These are phyloP conservation scores for Pinus tabuliformis DNA, from an alignment of 75 land plant genomes.

Conservation along the genomic window DNA sequence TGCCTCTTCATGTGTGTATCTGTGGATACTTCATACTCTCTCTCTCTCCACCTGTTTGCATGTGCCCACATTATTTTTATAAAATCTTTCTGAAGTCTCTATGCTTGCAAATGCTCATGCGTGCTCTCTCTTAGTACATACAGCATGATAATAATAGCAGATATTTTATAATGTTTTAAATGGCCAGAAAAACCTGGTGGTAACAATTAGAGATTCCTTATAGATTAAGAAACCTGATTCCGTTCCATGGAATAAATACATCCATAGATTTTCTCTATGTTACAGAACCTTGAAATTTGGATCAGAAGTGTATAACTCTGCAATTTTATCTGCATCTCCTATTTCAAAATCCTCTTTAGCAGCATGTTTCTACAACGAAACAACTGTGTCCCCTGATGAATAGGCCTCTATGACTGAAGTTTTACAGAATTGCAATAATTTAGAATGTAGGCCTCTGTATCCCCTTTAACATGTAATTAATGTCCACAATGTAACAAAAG, in stretches of 20 bases:
- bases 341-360: neutral
- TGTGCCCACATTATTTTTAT: neutral
- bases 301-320: neutral
- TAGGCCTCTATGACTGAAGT: neutral
- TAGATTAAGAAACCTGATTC: neutral
- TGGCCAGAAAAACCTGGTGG: neutral
- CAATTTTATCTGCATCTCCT: neutral
- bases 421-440: conserved; percentile 8
- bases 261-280: neutral
- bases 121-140: neutral
- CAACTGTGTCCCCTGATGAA: neutral
- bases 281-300: neutral
- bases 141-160: neutral
- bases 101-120: neutral
- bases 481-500: neutral
- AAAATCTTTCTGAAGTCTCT: neutral
- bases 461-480: conserved; percentile 1
- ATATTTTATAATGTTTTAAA: neutral
- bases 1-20: neutral
- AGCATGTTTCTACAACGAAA: neutral
- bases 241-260: neutral
- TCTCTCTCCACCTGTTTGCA: neutral
- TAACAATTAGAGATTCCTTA: neutral
- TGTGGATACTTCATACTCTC: no score
- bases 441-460: neutral